Evolutionary conservation across 1,139 yeast genomes (phyloP).

Genomic region (Geotrichum histeridarum): DNA sequence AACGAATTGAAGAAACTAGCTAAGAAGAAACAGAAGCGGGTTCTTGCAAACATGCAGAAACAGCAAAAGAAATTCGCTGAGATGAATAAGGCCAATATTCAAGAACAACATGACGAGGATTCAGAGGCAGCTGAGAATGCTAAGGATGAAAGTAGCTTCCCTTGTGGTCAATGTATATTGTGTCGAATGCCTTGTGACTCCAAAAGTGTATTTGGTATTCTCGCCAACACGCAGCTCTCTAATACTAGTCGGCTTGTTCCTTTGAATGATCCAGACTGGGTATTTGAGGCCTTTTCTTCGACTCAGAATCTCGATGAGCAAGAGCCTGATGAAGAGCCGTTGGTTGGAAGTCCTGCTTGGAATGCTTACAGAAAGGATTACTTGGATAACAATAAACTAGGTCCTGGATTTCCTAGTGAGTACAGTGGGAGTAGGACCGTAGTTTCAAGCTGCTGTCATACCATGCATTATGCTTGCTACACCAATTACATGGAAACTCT

Average conservation of each 20-base stretch:
- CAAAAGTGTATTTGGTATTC: slow-evolving; percentile 73
- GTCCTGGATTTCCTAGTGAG: slow-evolving; percentile 61
- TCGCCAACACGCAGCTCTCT: slow-evolving; percentile 54
- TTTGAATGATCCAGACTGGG: slow-evolving; percentile 59
- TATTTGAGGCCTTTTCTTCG: slow-evolving; percentile 57
- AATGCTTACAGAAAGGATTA: slow-evolving; percentile 36
- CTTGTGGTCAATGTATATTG: slow-evolving; percentile 75
- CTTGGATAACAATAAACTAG: slow-evolving; percentile 47
- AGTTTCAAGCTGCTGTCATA: slow-evolving; percentile 86
- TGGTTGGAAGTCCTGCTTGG: slow-evolving; percentile 36
- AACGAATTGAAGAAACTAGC: slow-evolving; percentile 42
- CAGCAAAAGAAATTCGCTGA: slow-evolving; percentile 71
- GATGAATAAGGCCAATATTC: slow-evolving; percentile 30
- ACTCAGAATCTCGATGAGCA: slow-evolving; percentile 45
- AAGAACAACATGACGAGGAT: slow-evolving; percentile 35
- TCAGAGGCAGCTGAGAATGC: slow-evolving; percentile 39
- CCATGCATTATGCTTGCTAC: slow-evolving; percentile 81
- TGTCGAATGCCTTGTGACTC: slow-evolving; percentile 77
- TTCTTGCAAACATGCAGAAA: slow-evolving; percentile 65
- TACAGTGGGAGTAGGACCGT: slow-evolving; percentile 43
- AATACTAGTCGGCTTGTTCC: slow-evolving; percentile 63
- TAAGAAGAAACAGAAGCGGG: slow-evolving; percentile 61
- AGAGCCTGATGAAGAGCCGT: slow-evolving; percentile 32
- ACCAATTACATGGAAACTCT: slow-evolving; percentile 52
- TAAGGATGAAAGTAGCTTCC: slow-evolving; percentile 56